A percentile compares a stretch with the other conserved stretches of the same genome.
These are phyloP conservation scores for Neophaeococcomyces mojaviensis DNA, from an alignment of 2,329 filamentous ascomycete genomes.

Conservation along the genomic window DNA sequence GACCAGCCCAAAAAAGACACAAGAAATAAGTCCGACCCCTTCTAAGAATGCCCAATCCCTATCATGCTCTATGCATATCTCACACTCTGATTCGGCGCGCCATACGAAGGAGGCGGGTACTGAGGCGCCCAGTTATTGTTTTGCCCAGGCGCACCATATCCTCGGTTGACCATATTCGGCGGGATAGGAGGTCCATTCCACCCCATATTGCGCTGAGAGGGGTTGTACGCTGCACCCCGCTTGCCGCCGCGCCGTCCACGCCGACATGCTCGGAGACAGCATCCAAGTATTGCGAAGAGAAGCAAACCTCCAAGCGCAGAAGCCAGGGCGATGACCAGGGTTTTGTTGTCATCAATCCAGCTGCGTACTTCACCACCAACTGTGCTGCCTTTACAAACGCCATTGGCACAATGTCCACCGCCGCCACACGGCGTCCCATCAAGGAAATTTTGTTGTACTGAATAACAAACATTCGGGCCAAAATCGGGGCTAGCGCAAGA, in stretches of 20 bases:
- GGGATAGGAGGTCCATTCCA: conserved; percentile 22
- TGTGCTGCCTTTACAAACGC: conserved; percentile 64
- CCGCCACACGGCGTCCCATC: conserved; percentile 81
- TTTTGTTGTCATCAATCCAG: conserved; percentile 71
- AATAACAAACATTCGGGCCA: conserved; percentile 58
- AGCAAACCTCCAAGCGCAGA: conserved; percentile 65
- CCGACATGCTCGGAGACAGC: conserved; percentile 53
- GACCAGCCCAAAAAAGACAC: not conserved
- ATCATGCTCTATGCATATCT: conserved; percentile 16
- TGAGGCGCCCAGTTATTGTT: conserved; percentile 16
- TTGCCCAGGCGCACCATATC: conserved; percentile 16
- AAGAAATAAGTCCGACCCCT: not conserved
- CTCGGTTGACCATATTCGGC: conserved; percentile 18
- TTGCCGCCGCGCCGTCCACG: conserved; percentile 22
- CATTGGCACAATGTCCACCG: conserved; percentile 71
- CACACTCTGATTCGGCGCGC: conserved; percentile 12
- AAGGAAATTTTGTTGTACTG: conserved; percentile 82
- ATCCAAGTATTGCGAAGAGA: conserved; percentile 60
- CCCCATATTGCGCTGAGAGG: conserved; percentile 6
- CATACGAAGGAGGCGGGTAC: conserved; percentile 17
- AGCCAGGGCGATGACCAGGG: conserved; percentile 73
- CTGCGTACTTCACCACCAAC: conserved; percentile 61
- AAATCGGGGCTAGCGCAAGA: conserved; percentile 68
- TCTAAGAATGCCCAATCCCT: not conserved
- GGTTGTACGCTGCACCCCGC: not conserved